Base-by-base conservation (phyloP, 371 early-diverging fungal species). In the Actinomucor elegans region DNA sequence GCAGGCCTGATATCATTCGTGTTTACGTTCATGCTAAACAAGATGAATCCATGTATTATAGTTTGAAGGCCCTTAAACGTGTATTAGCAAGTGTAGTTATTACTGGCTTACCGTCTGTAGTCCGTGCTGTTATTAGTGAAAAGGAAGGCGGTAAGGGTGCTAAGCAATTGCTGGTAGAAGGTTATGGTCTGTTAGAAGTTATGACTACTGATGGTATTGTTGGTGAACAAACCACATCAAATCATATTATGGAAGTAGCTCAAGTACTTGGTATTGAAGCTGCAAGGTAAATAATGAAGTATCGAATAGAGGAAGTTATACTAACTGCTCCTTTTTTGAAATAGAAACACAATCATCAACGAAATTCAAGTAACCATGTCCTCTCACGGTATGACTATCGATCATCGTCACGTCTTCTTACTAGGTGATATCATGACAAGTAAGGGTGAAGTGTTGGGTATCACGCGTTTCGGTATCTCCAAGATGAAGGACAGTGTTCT, bases 401-500 rank as follows among this genome's bases (percentile, higher is more conserved):
- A 99, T 80, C 86, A 83, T 42, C 92, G 99, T 20, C 99, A 99
- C 73, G 88, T 99, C 41, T 95, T 94, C 91, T 80, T 99, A 55
- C 74, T 99, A 32, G 98, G 95, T 49, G 99, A 99, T 75, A 88
- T 99, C 47, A 99, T 99, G 99, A 92, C 96, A 2, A 95, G 85
- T 79, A 96, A 94, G 88, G 99, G 99, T 35, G 98, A 99, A 74
- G 90, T 99, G 4, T 75, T 98, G 21, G 99, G 99, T 60, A 98
- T 99, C 55, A 99, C 99, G 20, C 93, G 99, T 29, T 96, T 95
- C 77, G 99, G 99, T 73, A 94, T 99, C 52, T 90, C 95, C 52
- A 98, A 97, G 83, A 98, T 99, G 98, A 95, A 94, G 68, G 96
- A 96, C 67, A 91, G 93, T 64, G 99, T 99, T n/a, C 88, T 99